Evolutionary conservation across 176 grass and related monocot genomes (phyloP).

Genomic region (Rhipidocladum racemiflorum): DNA sequence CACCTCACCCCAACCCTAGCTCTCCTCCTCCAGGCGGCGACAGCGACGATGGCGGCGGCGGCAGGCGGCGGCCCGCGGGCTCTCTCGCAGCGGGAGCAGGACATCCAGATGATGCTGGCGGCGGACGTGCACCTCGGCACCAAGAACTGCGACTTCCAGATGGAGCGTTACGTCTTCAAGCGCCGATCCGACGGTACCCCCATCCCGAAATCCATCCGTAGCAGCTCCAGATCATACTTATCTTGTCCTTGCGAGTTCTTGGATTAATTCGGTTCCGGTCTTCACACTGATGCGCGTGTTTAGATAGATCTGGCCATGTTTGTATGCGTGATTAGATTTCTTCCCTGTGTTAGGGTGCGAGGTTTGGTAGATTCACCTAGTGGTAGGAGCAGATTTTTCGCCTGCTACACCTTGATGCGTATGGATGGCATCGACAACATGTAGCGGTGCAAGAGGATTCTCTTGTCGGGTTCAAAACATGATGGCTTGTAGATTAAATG

Average conservation of each 20-base stretch:
- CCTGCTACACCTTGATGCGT: background rate
- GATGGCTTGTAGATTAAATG: background rate
- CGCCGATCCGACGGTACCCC: conserved; percentile 35
- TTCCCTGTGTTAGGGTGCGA: background rate
- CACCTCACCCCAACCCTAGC: background rate
- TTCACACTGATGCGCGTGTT: background rate
- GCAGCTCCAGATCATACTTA: background rate
- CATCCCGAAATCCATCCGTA: background rate
- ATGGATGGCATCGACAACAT: background rate
- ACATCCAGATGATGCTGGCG: conserved; percentile 42
- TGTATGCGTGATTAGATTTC: background rate
- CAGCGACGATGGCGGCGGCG: conserved; percentile 22
- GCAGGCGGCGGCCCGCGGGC: conserved; percentile 13
- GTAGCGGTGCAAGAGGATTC: background rate
- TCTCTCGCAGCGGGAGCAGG: conserved; percentile 32
- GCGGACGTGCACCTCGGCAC: conserved; percentile 40
- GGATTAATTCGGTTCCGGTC: background rate
- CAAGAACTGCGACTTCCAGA: conserved; percentile 46
- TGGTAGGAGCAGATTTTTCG: background rate
- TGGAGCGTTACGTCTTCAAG: conserved; percentile 40
- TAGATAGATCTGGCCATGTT: background rate
- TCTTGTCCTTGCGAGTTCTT: background rate
- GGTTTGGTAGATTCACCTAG: background rate
- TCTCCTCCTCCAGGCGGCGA: background rate
- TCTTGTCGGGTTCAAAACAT: background rate